Base-by-base conservation (phyloP, 164 flowering plant genomes). In the Aristolochia fimbriata region DNA sequence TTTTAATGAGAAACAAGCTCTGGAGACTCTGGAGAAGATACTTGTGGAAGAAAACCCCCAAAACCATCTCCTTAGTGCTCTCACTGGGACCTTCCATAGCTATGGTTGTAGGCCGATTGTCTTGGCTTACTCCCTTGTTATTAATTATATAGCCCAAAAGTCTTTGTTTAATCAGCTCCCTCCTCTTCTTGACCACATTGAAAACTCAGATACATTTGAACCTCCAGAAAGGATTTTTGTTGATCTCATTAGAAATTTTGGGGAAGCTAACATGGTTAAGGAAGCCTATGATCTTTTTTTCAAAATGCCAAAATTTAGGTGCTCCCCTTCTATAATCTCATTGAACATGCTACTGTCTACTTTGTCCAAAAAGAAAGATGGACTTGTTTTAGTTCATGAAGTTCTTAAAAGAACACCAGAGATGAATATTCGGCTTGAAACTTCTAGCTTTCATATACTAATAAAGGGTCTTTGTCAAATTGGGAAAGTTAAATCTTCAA, bases 391-490 rank as follows among this genome's bases (percentile, higher is more conserved):
- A 65, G 86, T 91, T 15, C 83, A 78, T 33, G 61, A 73, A 48
- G 30, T 86, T 47, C 57, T 91, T 64, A 33, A 74, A 58, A 78
- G 66, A 76, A 74, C 78, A 68, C 65, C 50, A n/a, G 16, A 1
- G 16, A 73, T 91, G 86, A 71, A 68, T 6, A 76, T 91, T 41
- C 60, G 91, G 65, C 52, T 91, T 6, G 96, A 91, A 48, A 79
- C 70, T 22, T 83, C 94, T 6, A 83, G 70, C 49, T 80, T 79
- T 66, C 51, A 57, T 12, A 68, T 88, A 58, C 59, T 88, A 49
- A 71, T 86, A 45, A 55, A 59, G 33, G 76, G 80, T 53, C 84
- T 86, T 62, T 88, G 94, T 76, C 72, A 76, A 63, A 61, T 80
- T 30, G 75, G 76, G 45, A 86, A 65, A 61, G 65, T 75, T 46